Percentiles rank a stretch among this genome's conserved stretches.
phyloP scores from a whole-genome alignment of 2,329 filamentous ascomycete genomes.

The Fusarium sacchari region DNA sequence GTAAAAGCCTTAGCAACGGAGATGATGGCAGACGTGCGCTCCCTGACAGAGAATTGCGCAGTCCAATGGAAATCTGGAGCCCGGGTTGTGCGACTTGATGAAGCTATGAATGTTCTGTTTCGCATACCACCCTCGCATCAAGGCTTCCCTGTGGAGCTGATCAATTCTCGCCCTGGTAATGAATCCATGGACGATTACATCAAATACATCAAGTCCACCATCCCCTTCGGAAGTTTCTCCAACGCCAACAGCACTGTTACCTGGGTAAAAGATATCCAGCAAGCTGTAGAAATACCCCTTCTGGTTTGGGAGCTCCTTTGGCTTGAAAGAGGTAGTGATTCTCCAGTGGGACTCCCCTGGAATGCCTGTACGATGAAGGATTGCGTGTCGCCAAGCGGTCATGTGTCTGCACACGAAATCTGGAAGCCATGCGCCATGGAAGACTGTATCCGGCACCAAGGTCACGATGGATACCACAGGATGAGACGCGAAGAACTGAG shows the following conservation, averaged over 20 bases:
- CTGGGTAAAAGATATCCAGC: not conserved
- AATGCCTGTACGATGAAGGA: not conserved
- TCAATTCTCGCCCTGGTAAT: not conserved
- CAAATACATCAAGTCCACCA: too few relatives aligned
- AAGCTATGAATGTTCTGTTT: too few relatives aligned
- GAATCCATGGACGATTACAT: not conserved
- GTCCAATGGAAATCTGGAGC: too few relatives aligned
- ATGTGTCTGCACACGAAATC: not conserved
- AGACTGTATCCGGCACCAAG: not conserved
- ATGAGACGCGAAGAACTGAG: not conserved
- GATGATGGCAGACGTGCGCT: too few relatives aligned
- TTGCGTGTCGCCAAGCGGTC: not conserved
- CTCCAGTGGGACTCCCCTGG: accelerated
- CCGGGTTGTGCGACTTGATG: accelerated
- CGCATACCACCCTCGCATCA: not conserved
- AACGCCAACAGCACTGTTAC: not conserved
- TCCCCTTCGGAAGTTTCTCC: too few relatives aligned
- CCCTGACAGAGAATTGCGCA: too few relatives aligned
- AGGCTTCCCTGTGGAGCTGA: too few relatives aligned
- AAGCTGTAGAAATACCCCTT: not conserved
- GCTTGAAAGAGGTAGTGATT: accelerated
- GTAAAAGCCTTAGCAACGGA: too few relatives aligned
- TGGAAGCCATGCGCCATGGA: not conserved
- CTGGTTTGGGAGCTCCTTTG: not conserved
- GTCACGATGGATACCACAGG: not conserved